Base-by-base conservation (phyloP, 441 rosid species). In the Euphorbia celastroides region DNA sequence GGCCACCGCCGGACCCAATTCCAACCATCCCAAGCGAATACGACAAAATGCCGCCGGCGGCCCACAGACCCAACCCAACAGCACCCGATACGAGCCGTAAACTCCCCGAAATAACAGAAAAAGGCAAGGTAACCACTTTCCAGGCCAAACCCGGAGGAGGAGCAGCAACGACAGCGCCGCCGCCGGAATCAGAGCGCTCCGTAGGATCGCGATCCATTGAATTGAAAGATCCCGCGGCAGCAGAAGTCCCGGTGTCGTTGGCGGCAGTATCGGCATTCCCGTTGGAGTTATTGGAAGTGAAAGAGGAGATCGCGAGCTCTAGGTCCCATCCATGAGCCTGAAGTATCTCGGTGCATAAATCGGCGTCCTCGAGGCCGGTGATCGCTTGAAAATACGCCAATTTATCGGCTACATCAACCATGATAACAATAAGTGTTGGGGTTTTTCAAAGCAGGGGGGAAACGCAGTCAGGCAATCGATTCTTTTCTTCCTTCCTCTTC, bases 271-370 rank as follows among this genome's bases (percentile, higher is more conserved):
- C 14, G 9, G 30, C 19, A 2, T 48, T n/a, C 12, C 46, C 11
- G 20, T 22, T n/a, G 65, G 38, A 32, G 60, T 54, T 76, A 58
- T 67, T 55, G 27, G 86, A 75, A 16, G 97, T 87, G 82, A 89
- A 84, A 20, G 98, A 80, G 64, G 96, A 86, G 87, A 94, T 80
- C 59, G 98, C 98, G 67, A 92, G 98, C 74, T 94, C 98, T 22
- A 94, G 84, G 88, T 94, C 98, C 97, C 99, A 91, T 62, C 83
- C 84, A 76, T 94, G 96, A 55, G 99, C 98, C 72, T 84, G 92
- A 32, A 92, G 99, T 78, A 91, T 89, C 79, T 94, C 97, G 0
- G 91, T 88, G 62, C 99, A 94, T 70, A 94, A 79, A 77, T 88
- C 94, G 66, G 81, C 75, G 74, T 92, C 98, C 70, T 92, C 89